A percentile compares a stretch with the other conserved stretches of the same genome.
Conservation (phyloP, 345 rosid species). For the Rubroshorea leprosula region DNA sequence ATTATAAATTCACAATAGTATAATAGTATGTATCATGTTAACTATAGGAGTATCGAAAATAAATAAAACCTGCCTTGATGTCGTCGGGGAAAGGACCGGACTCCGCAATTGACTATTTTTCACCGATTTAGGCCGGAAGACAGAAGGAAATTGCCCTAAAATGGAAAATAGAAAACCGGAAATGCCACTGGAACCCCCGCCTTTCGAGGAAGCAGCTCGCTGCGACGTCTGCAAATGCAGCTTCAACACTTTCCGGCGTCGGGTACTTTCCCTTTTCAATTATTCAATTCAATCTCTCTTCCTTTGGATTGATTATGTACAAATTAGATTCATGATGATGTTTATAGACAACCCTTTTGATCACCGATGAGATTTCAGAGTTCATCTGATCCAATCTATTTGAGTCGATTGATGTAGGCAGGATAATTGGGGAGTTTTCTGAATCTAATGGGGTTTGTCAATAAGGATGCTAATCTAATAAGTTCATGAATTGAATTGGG, state of each 20-base stretch:
- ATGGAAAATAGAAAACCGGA: slow-evolving; percentile 10
- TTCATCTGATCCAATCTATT: slow-evolving; percentile 9
- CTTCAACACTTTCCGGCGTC: slow-evolving; percentile 69
- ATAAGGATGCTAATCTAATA: not conserved
- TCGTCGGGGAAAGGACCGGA: too few species aligned
- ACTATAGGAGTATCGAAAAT: too few species aligned
- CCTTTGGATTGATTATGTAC: not conserved
- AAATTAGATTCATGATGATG: not conserved
- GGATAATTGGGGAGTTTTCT: too few species aligned
- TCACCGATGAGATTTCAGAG: not conserved
- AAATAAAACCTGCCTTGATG: too few species aligned
- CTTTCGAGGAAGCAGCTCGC: slow-evolving; percentile 62
- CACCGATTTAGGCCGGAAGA: slow-evolving; percentile 1
- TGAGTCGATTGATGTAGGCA: not conserved
- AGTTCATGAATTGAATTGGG: not conserved
- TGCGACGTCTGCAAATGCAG: slow-evolving; percentile 79
- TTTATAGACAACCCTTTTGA: too few species aligned
- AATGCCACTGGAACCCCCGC: slow-evolving; percentile 56
- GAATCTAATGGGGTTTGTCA: too few species aligned
- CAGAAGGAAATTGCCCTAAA: not conserved
- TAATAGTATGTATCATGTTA: too few species aligned
- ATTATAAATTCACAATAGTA: too few species aligned
- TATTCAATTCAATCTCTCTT: not conserved
- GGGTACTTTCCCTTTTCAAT: slow-evolving; percentile 29
- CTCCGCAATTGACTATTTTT: too few species aligned